Conservation (phyloP, 768 basidiomycete genomes). For the Podaxis sp. region DNA sequence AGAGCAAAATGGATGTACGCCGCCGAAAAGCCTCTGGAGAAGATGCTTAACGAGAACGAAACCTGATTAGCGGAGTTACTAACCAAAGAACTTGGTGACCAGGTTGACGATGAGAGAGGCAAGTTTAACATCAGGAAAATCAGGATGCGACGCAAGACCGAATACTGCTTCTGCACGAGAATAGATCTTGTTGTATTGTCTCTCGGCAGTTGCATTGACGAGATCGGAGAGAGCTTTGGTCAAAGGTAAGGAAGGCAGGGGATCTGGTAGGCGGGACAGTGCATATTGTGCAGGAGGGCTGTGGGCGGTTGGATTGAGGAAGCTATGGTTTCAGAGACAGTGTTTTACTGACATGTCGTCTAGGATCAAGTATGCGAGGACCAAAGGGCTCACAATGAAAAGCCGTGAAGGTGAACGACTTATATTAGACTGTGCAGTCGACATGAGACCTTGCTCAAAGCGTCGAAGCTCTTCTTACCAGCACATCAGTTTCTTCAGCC, state of each 20-base stretch:
- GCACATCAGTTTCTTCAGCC: constrained; percentile 52
- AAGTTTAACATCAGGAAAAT: constrained; percentile 43
- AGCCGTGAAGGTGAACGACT: constrained; percentile 39
- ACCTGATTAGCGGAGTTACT: constrained; percentile 17
- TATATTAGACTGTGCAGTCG: constrained; percentile 23
- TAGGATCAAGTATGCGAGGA: constrained; percentile 59
- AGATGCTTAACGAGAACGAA: constrained; percentile 6
- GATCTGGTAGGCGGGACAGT: constrained; percentile 49
- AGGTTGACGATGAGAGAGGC: constrained; percentile 40
- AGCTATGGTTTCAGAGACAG: constrained; percentile 9
- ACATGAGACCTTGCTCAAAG: background rate
- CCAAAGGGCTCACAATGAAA: constrained; percentile 53
- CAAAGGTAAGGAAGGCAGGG: constrained; percentile 38
- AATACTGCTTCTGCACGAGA: constrained; percentile 38
- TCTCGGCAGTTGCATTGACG: constrained; percentile 45
- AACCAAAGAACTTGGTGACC: constrained; percentile 49
- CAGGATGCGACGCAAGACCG: constrained; percentile 35
- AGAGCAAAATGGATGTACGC: constrained; percentile 50
- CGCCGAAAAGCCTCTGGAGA: constrained; percentile 52
- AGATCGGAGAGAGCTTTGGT: constrained; percentile 43
- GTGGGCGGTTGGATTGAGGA: background rate
- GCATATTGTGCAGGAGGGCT: constrained; percentile 61
- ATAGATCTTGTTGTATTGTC: constrained; percentile 55
- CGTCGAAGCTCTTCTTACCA: constrained; percentile 32
- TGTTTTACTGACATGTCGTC: constrained; percentile 51